A percentile compares a stretch with the other conserved stretches of the same genome.
Evolutionary conservation across 768 basidiomycete species (phyloP).

Genomic region (Mycena vulgaris): DNA sequence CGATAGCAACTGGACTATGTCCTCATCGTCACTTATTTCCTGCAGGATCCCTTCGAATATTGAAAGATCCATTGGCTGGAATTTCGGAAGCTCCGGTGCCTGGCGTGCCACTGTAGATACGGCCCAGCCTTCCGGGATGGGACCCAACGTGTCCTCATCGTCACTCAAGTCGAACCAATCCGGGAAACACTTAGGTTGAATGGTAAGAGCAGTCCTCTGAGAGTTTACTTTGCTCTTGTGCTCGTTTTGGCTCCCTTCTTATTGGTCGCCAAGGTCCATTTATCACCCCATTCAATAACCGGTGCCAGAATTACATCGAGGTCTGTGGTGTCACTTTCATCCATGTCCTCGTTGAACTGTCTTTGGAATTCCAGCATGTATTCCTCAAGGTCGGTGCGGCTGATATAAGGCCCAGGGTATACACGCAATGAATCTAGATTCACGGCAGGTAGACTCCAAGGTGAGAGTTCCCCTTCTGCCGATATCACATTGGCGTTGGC

Average conservation of each 20-base stretch:
- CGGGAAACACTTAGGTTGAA: conserved; percentile 2
- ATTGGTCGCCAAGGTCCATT: neutral
- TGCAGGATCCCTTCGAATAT: neutral
- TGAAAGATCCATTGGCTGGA: neutral
- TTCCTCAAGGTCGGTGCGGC: neutral
- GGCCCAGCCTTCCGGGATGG: too few species aligned
- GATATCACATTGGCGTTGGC: neutral
- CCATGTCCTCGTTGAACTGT: neutral
- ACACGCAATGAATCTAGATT: neutral
- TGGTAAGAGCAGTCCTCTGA: neutral
- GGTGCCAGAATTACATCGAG: neutral
- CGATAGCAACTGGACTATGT: neutral
- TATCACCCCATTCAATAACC: too few species aligned
- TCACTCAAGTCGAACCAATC: conserved; percentile 1
- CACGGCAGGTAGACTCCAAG: neutral
- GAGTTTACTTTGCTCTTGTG: neutral
- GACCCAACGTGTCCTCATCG: too few species aligned
- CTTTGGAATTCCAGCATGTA: neutral
- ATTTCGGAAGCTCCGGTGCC: neutral
- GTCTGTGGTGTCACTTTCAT: neutral
- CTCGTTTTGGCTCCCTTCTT: neutral
- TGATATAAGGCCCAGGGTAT: neutral
- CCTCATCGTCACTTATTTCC: neutral
- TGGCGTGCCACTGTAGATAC: neutral
- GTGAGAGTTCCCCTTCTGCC: neutral